These are phyloP conservation scores for Microascus cirrosus DNA, from an alignment of 2,329 filamentous ascomycete species.

Conservation along the genomic window DNA sequence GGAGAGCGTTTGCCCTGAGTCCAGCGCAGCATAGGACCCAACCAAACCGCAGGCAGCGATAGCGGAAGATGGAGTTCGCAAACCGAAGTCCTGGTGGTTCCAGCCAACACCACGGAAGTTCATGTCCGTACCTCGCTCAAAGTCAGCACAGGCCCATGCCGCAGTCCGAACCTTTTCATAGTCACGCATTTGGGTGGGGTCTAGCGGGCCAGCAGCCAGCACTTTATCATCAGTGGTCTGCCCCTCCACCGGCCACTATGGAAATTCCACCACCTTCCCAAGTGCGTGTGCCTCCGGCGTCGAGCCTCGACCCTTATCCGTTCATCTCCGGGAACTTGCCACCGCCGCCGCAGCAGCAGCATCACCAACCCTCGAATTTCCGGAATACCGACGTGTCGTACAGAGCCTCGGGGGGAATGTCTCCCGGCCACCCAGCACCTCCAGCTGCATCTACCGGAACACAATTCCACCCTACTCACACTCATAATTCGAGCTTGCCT, in stretches of 20 bases:
- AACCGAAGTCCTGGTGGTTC: background rate
- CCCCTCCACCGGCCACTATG: background rate
- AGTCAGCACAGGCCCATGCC: background rate
- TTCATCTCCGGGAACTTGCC: background rate
- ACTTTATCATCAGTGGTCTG: conserved; percentile 1
- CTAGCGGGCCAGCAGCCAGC: background rate
- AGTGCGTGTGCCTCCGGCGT: background rate
- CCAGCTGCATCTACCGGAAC: background rate
- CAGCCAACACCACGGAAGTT: background rate
- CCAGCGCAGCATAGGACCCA: background rate
- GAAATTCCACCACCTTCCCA: conserved; percentile 1
- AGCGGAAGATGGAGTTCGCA: conserved; percentile 3
- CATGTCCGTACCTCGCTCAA: background rate
- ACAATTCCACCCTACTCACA: background rate
- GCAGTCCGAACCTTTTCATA: background rate
- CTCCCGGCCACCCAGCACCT: background rate
- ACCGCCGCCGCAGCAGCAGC: background rate
- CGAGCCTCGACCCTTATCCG: background rate
- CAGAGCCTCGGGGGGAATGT: background rate
- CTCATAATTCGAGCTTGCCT: background rate
- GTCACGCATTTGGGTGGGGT: background rate
- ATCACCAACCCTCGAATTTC: background rate
- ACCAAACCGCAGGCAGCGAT: background rate
- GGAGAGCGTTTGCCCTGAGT: background rate
- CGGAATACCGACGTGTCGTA: background rate